Conservation (phyloP, 306 rosid species). For the Cucurbita argyrosperma region DNA sequence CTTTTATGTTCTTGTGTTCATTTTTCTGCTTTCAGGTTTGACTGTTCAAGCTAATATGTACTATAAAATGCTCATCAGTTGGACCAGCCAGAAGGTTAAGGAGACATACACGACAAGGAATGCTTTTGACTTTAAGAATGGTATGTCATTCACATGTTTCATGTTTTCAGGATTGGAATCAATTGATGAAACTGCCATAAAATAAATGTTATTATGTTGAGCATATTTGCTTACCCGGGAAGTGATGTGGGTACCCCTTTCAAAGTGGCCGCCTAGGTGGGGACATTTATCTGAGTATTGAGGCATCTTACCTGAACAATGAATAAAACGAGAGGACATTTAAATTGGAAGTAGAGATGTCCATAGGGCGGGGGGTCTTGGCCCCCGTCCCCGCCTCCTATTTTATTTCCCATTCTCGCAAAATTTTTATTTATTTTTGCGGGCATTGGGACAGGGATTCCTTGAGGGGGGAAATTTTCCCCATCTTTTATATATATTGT, state of each 20-base stretch:
- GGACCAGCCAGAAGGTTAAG: constrained; percentile 95
- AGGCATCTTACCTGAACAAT: background rate
- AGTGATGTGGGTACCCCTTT: background rate
- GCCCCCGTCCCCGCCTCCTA: too few species aligned
- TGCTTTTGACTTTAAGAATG: constrained; percentile 81
- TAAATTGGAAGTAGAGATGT: too few species aligned
- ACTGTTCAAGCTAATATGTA: constrained; percentile 82
- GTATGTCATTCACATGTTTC: constrained; percentile 18
- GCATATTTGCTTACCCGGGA: background rate
- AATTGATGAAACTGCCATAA: background rate
- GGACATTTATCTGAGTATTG: background rate
- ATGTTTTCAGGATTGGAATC: background rate
- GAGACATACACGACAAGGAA: constrained; percentile 55
- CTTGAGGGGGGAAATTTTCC: too few species aligned
- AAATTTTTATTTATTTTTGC: too few species aligned
- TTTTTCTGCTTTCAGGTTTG: constrained; percentile 46
- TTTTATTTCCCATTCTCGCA: too few species aligned
- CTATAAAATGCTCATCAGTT: constrained; percentile 77
- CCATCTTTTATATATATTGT: too few species aligned
- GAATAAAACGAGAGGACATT: background rate
- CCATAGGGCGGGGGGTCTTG: too few species aligned
- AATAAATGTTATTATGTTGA: background rate
- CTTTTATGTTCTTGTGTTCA: constrained; percentile 1
- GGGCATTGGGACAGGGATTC: too few species aligned
- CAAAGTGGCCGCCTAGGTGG: background rate